Evolutionary conservation across 169 alveolate species (phyloP).

Genomic region (Theileria sp.): DNA sequence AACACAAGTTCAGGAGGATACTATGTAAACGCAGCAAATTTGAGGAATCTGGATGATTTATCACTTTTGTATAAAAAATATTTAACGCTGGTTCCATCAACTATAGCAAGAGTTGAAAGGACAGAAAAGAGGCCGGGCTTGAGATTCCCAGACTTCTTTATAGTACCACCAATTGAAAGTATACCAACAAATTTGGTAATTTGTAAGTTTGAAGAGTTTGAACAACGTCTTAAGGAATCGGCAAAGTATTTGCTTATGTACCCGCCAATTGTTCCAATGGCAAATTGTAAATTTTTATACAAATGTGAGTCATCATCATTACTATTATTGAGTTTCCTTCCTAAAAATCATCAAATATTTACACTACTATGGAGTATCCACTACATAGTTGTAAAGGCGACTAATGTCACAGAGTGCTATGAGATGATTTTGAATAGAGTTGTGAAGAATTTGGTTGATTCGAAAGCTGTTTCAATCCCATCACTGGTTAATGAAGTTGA

Average conservation of each 20-base stretch:
- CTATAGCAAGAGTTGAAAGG: conserved; percentile 50
- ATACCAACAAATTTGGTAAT: conserved; percentile 57
- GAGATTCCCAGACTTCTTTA: conserved; percentile 51
- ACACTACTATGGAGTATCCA: conserved; percentile 69
- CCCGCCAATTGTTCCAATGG: conserved; percentile 70
- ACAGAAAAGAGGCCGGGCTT: conserved; percentile 32
- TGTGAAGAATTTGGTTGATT: conserved; percentile 64
- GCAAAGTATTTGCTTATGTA: conserved; percentile 66
- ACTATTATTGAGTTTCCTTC: conserved; percentile 69
- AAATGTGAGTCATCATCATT: conserved; percentile 68
- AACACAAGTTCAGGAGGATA: background rate
- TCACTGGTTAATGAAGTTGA: conserved; percentile 57
- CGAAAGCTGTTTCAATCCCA: conserved; percentile 42
- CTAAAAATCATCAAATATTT: conserved; percentile 69
- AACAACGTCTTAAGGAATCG: conserved; percentile 65
- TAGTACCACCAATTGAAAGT: conserved; percentile 62
- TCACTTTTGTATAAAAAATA: conserved; percentile 38
- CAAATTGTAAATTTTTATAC: conserved; percentile 64
- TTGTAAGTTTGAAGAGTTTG: conserved; percentile 54
- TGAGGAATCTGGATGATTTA: conserved; percentile 2
- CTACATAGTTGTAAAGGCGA: conserved; percentile 66
- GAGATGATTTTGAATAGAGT: conserved; percentile 70
- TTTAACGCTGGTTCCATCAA: conserved; percentile 47
- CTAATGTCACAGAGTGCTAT: conserved; percentile 64
- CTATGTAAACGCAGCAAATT: background rate